Conservation (phyloP, 371 early-diverging fungal species). For the Haplosporangium sp. region DNA sequence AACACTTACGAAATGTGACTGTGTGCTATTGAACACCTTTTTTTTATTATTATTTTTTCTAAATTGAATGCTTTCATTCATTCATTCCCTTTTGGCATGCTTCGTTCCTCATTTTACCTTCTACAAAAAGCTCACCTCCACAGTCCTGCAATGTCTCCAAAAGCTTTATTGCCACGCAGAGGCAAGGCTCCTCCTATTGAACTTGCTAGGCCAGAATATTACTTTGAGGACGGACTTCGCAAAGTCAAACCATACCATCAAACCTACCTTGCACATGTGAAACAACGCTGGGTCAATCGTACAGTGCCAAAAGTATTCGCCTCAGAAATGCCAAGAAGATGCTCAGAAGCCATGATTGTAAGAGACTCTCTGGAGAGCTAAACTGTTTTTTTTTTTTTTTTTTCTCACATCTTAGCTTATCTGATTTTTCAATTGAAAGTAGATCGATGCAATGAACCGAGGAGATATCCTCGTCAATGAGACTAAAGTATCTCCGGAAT, state of each 20-base stretch:
- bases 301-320: slow-evolving; percentile 53
- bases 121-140: not conserved
- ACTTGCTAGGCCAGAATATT: slow-evolving; percentile 28
- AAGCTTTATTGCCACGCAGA: slow-evolving; percentile 21
- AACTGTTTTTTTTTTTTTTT: no score
- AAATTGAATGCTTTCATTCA: not conserved
- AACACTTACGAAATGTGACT: not conserved
- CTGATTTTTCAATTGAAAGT: not conserved
- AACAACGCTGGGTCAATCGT: slow-evolving; percentile 43
- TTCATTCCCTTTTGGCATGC: slow-evolving; percentile 1
- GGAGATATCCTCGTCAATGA: slow-evolving; percentile 53
- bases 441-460: slow-evolving; percentile 49
- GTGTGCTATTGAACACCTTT: not conserved
- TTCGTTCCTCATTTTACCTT: slow-evolving; percentile 11
- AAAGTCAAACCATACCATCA: slow-evolving; percentile 46
- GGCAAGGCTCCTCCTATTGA: slow-evolving; percentile 16
- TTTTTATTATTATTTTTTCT: not conserved
- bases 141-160: slow-evolving; percentile 15
- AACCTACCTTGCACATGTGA: slow-evolving; percentile 45
- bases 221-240: slow-evolving; percentile 44
- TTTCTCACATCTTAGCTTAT: not conserved
- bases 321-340: slow-evolving; percentile 53
- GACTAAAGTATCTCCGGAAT: slow-evolving; percentile 27
- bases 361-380: not conserved
- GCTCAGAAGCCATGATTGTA: slow-evolving; percentile 50